Conservation (phyloP, 257 asterid species). For the Nicotiana benthamiana region DNA sequence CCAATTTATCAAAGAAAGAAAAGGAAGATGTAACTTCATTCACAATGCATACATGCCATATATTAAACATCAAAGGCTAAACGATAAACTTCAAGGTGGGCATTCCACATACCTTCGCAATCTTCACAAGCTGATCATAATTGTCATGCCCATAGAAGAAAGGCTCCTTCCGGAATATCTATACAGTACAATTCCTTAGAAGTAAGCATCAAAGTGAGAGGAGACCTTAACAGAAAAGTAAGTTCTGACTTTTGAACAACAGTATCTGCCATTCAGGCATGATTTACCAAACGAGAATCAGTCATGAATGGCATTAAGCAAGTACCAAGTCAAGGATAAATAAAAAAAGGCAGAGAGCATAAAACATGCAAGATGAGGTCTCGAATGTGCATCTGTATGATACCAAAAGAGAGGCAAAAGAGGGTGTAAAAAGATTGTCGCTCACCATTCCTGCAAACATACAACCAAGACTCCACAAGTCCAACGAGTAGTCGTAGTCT, state of each 20-base stretch:
- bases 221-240: slow-evolving; percentile 2
- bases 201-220: slow-evolving; percentile 13
- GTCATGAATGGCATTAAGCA: slow-evolving; percentile 3
- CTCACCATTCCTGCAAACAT: slow-evolving; percentile 42
- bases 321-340: slow-evolving; percentile 6
- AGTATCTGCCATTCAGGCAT: slow-evolving; percentile 5
- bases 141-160: slow-evolving; percentile 18
- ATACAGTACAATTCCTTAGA: slow-evolving; percentile 1
- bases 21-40: not conserved
- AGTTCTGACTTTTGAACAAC: slow-evolving; percentile 1
- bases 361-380: not conserved
- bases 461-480: slow-evolving; percentile 72
- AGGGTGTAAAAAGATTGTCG: not conserved
- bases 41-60: not conserved
- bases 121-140: slow-evolving; percentile 16
- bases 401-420: not conserved
- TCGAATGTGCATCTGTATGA: not conserved
- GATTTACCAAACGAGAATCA: not conserved
- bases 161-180: slow-evolving; percentile 21
- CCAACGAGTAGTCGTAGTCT: slow-evolving; percentile 70
- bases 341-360: not conserved
- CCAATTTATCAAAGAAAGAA: not conserved
- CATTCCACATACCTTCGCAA: slow-evolving; percentile 9
- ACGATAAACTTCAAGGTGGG: not conserved
- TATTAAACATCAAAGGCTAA: not conserved